These are phyloP conservation scores for Macroventuria anomochaeta DNA, from an alignment of 2,329 filamentous ascomycete genomes.

Conservation along the genomic window DNA sequence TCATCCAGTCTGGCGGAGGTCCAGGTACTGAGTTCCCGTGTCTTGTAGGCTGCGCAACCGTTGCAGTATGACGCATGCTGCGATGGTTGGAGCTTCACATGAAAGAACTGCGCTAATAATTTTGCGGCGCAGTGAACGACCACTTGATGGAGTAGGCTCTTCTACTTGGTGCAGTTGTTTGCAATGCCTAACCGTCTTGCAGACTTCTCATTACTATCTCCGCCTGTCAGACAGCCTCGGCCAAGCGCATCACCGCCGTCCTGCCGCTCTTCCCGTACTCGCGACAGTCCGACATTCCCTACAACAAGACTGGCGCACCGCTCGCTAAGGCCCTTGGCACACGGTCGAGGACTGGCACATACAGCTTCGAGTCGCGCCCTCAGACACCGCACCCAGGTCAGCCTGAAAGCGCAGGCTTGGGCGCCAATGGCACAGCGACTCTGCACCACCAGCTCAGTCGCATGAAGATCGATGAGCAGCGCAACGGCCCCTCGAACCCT, in stretches of 20 bases:
- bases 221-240: slow-evolving; percentile 95
- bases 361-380: slow-evolving; percentile 91
- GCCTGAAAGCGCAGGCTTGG: slow-evolving; percentile 68
- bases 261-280: slow-evolving; percentile 97
- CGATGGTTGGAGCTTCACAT: slow-evolving; percentile 1
- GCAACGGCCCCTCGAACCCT: slow-evolving; percentile 44
- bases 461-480: slow-evolving; percentile 65
- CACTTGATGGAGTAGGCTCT: slow-evolving; percentile 77
- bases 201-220: slow-evolving; percentile 92
- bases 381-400: slow-evolving; percentile 79
- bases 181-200: slow-evolving; percentile 35
- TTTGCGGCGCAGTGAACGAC: slow-evolving; percentile 73
- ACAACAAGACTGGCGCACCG: slow-evolving; percentile 93
- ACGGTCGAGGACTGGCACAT: slow-evolving; percentile 57
- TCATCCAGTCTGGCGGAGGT: slow-evolving; percentile 91
- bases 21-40: slow-evolving; percentile 51
- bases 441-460: slow-evolving; percentile 77
- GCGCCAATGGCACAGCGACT: slow-evolving; percentile 66
- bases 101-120: slow-evolving; percentile 24
- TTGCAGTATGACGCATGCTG: neutral
- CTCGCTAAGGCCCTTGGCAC: slow-evolving; percentile 68
- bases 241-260: slow-evolving; percentile 90
- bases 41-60: neutral
- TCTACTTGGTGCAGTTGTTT: slow-evolving; percentile 33
- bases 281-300: slow-evolving; percentile 92